These are phyloP conservation scores for Debaryomyces subglobosus DNA, from an alignment of 1,139 yeast species.

Conservation along the genomic window DNA sequence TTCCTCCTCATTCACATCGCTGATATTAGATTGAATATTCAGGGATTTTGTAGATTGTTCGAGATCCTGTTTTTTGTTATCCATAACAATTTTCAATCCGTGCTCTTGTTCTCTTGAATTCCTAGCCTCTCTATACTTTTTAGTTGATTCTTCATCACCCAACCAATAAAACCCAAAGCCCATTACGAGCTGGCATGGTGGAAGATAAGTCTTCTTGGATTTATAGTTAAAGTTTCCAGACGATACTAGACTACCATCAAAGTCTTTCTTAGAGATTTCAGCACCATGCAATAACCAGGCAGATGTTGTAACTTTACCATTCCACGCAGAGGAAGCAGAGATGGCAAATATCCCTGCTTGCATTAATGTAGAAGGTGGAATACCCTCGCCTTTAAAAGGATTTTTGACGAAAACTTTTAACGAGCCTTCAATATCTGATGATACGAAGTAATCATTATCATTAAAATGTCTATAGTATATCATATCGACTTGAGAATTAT, in stretches of 20 bases:
- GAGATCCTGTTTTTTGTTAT: constrained; percentile 38
- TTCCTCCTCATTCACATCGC: constrained; percentile 16
- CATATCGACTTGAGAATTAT: constrained; percentile 80
- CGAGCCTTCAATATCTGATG: constrained; percentile 76
- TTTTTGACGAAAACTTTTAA: constrained; percentile 80
- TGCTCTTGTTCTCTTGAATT: constrained; percentile 45
- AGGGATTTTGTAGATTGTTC: constrained; percentile 20
- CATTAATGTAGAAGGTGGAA: constrained; percentile 83
- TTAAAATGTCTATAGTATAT: constrained; percentile 77
- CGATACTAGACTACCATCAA: constrained; percentile 63
- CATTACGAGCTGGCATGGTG: constrained; percentile 86
- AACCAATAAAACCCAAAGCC: constrained; percentile 85
- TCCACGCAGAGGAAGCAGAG: constrained; percentile 91
- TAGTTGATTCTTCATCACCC: constrained; percentile 57
- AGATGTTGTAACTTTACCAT: constrained; percentile 72
- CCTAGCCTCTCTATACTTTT: constrained; percentile 42
- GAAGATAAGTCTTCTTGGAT: constrained; percentile 63
- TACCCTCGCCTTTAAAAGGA: constrained; percentile 58
- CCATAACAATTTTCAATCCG: constrained; percentile 46
- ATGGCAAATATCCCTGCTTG: constrained; percentile 90
- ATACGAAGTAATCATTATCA: constrained; percentile 71
- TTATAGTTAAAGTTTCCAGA: constrained; percentile 64
- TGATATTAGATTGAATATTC: constrained; percentile 9
- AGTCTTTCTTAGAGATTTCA: constrained; percentile 69
- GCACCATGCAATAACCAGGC: constrained; percentile 80